These are phyloP conservation scores for Byssoonygena ceratinophila DNA, from an alignment of 2,329 filamentous ascomycete species.

Conservation along the genomic window DNA sequence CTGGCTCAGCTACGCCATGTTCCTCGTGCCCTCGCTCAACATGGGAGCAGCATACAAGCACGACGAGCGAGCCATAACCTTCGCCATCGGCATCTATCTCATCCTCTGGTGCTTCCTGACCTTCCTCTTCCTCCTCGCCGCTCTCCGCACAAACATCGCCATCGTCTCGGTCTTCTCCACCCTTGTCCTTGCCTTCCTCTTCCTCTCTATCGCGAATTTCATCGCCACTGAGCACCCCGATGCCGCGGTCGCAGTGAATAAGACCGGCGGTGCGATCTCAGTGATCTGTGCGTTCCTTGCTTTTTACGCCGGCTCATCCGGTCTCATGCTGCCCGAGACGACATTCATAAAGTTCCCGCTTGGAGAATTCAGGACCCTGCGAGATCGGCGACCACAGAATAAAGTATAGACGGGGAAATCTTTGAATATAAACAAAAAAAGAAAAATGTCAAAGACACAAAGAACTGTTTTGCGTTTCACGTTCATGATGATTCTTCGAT, in stretches of 20 bases:
- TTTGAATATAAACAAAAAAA: not conserved
- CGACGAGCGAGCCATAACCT: constrained; percentile 34
- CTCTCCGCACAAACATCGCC: constrained; percentile 48
- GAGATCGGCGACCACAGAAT: not conserved
- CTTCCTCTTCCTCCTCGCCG: constrained; percentile 45
- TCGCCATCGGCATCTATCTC: constrained; percentile 48
- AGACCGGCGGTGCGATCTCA: constrained; percentile 32
- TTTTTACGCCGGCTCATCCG: constrained; percentile 35
- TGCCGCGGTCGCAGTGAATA: constrained; percentile 39
- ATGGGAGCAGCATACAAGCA: constrained; percentile 40
- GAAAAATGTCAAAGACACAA: not conserved
- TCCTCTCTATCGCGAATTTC: constrained; percentile 47
- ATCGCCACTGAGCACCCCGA: constrained; percentile 30
- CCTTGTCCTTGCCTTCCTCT: constrained; percentile 48
- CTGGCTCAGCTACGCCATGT: constrained; percentile 52
- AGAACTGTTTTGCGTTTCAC: too few relatives aligned
- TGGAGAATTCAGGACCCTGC: constrained; percentile 18
- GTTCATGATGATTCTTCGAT: not conserved
- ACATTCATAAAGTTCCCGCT: constrained; percentile 36
- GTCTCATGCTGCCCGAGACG: constrained; percentile 35
- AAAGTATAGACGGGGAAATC: not conserved
- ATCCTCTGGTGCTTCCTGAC: constrained; percentile 53
- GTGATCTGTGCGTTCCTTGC: constrained; percentile 31
- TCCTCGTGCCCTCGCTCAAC: constrained; percentile 43
- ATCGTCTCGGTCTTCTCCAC: constrained; percentile 50